Base-by-base conservation (phyloP, 2,329 filamentous ascomycete species). In the Neurospora sp. region DNA sequence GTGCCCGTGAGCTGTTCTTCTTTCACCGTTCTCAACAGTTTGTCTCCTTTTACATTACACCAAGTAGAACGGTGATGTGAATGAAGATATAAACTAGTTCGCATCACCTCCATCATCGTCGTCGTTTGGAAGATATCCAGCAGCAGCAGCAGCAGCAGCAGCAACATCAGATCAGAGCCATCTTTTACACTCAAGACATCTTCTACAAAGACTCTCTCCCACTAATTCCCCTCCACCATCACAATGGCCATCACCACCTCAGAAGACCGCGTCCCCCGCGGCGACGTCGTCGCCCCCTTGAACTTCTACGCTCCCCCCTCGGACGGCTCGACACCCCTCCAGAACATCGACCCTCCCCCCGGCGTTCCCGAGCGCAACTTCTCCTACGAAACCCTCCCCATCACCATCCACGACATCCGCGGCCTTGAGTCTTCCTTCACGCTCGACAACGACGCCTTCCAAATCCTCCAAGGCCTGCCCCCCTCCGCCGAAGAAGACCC, bases 351-450 rank as follows among this genome's bases (percentile, higher is more conserved):
- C 73, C 78, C 81, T 9, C 87, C 87, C 0, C 87, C 90, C 0
- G 90, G 89, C 70, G 76, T 84, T 36, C 88, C 89, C 0, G 85
- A 88, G 76, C 85, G 85, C 73, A 96, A 96, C 84, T 91, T 87
- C 79, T 79, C 79, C 68, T 80, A 84, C 71, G 75, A 79, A 52
- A 66, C 78, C 9, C 83, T 87, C 28, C 77, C 83, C 2, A 86
- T 93, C 38, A 77, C 78, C 4, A 86, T 97, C 75, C 82, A 84
- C 72, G 93, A 97, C 81, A 85, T 94, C 75, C 91, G 93, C 68
- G 91, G 90, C 10, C 83, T 82, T 68, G 93, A 96, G 77, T 68
- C 72, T 46, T 58, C 70, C 68, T 78, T 80, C 75, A 79, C 76
- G 5, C 76, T 81, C n/a, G 76, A 79, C 74, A 75, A 77, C 39